These are phyloP conservation scores for Leersia perrieri DNA, from an alignment of 176 grass and related monocot species.

Conservation along the genomic window DNA sequence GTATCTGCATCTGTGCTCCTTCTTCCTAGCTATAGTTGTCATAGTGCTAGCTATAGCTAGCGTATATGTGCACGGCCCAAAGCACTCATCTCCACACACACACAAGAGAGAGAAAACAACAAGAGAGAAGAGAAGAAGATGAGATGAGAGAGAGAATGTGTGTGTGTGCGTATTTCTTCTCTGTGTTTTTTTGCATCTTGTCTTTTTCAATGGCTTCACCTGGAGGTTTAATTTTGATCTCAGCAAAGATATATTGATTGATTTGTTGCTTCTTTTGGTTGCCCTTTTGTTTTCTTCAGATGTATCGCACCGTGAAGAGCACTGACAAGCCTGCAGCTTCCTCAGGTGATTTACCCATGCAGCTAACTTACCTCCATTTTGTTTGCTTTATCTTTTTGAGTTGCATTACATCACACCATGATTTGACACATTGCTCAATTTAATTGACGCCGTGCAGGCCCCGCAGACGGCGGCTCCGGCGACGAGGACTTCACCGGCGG, in stretches of 20 bases:
- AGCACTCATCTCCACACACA: constrained; percentile 34
- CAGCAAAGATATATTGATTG: neutral
- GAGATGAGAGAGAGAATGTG: constrained; percentile 8
- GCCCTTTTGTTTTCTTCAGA: constrained; percentile 46
- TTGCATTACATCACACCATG: neutral
- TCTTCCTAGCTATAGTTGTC: constrained; percentile 24
- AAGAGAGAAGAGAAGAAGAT: neutral
- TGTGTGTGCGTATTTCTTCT: constrained; percentile 13
- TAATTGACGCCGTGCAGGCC: constrained; percentile 55
- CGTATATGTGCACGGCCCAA: constrained; percentile 51
- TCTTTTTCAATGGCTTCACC: constrained; percentile 21
- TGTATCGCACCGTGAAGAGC: constrained; percentile 96
- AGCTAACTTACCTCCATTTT: neutral
- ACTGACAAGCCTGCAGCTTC: constrained; percentile 88
- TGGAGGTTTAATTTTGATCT: neutral
- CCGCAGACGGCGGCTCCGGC: constrained; percentile 67
- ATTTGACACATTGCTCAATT: too few relatives aligned
- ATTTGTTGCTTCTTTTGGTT: constrained; percentile 52
- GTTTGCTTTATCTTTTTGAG: neutral
- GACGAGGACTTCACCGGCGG: constrained; percentile 67
- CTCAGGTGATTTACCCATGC: constrained; percentile 53
- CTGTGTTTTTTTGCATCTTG: constrained; percentile 39
- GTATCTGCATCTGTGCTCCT: constrained; percentile 46
- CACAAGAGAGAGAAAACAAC: neutral
- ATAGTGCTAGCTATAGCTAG: constrained; percentile 35